These are phyloP conservation scores for Drosera capensis DNA, from an alignment of 148 eudicot species.

Conservation along the genomic window DNA sequence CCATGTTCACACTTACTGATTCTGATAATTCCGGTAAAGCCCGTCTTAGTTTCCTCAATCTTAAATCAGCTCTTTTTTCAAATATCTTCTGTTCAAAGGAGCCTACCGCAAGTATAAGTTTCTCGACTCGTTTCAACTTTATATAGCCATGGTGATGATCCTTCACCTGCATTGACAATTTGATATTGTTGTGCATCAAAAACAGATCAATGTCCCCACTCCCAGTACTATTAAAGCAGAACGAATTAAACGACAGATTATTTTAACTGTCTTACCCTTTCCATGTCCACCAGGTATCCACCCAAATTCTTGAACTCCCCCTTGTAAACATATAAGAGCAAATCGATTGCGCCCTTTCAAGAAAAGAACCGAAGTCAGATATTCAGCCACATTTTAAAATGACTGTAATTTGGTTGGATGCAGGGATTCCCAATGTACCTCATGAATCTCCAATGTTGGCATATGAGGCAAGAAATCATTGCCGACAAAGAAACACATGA, in stretches of 20 bases:
- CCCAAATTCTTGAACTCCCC: conserved; percentile 28
- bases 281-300: conserved; percentile 28
- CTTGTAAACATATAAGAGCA: conserved; percentile 27
- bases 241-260: not conserved
- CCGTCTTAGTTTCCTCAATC: conserved; percentile 14
- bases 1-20: conserved; percentile 12
- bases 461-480: conserved; percentile 43
- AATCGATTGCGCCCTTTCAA: conserved; percentile 25
- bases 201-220: not conserved
- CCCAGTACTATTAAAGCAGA: not conserved
- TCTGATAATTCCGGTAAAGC: conserved; percentile 9
- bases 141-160: conserved; percentile 23
- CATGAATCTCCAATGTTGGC: conserved; percentile 28
- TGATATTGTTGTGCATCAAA: not conserved
- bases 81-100: conserved; percentile 22
- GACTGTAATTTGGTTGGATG: not conserved
- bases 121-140: conserved; percentile 31
- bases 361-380: not conserved
- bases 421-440: conserved; percentile 14
- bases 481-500: conserved; percentile 41
- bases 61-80: conserved; percentile 15
- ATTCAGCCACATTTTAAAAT: not conserved
- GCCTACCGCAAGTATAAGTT: conserved; percentile 25
- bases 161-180: conserved; percentile 16
- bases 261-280: conserved; percentile 13